phyloP scores from a whole-genome alignment of 371 early-diverging fungal species.

The Mucor plumbeus region DNA sequence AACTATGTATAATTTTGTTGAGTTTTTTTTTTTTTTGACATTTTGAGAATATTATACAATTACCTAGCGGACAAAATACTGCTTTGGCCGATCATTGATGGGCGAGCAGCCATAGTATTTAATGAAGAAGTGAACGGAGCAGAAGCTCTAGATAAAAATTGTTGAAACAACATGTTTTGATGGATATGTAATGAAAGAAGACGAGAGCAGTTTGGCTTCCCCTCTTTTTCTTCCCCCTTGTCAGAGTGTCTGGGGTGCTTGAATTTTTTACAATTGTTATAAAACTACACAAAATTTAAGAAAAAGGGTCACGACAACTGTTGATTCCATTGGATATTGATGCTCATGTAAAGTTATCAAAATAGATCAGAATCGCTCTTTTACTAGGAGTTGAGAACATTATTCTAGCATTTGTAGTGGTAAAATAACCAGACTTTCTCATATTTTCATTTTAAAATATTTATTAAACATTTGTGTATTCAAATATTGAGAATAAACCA shows the following conservation, averaged over 20 bases:
- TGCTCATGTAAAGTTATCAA: too few relatives aligned
- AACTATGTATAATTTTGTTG: neutral
- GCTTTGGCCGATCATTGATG: constrained; percentile 22
- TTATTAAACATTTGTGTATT: too few relatives aligned
- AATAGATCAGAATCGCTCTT: too few relatives aligned
- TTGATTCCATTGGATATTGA: neutral
- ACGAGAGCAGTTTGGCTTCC: too few relatives aligned
- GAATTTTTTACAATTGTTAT: neutral
- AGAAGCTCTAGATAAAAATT: constrained; percentile 23
- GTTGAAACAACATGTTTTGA: constrained; percentile 27
- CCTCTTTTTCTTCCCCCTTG: neutral
- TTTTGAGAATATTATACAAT: neutral
- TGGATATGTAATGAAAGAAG: constrained; percentile 6
- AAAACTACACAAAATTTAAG: too few relatives aligned
- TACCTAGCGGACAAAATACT: constrained; percentile 34
- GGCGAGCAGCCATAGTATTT: constrained; percentile 14
- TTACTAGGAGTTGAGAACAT: too few relatives aligned
- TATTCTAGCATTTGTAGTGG: too few relatives aligned
- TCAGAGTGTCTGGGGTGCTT: constrained; percentile 5
- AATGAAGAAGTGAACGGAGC: constrained; percentile 14
- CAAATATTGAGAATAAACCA: too few relatives aligned
- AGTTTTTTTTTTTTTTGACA: neutral
- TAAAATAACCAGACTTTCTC: too few relatives aligned
- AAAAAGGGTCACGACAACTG: neutral
- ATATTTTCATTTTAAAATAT: too few relatives aligned